Evolutionary conservation across 805 yeast species (phyloP), one percentile per base, ranked within the genome.

Genomic region (Suhomyces pyralidae): DNA sequence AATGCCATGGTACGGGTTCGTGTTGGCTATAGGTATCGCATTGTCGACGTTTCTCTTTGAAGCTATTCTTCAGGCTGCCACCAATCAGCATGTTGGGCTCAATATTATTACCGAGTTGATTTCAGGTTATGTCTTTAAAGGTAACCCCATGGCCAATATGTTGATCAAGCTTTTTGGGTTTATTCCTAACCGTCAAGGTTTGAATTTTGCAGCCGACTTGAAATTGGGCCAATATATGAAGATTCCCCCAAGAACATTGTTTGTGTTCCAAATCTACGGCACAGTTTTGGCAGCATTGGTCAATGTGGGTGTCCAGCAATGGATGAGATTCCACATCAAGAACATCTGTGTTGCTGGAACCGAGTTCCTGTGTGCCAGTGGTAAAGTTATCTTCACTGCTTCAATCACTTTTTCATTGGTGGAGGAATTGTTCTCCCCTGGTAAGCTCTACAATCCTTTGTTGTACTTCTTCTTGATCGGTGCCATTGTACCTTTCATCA

Each of bases 321-420:
- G 65, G 64, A 61, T 62, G 57, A 49, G 60, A 14, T 55, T 54
- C 48, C 49, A 63, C 49, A 58, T 61, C 42, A 57, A 60, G 49
- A 51, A 59, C 32, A 49, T 61, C 26, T 61, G 65, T 52, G 50
- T 53, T 3, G 30, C 60, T 2, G 54, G 55, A 7, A 52, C 55
- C 14, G 62, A 61, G 2, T 61, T 60, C 49, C 55, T 56, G n/a
- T 61, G 65, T 48, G 61, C 63, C 1, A 47, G 56, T 30, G 63
- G 62, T 3, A 55, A 57, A 44, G 60, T 59, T 14, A 60, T 60
- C 40, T 61, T 52, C 42, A 58, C 58, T 20, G 62, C 65, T 14
- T 54, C 59, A 10, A 55, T 61, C 28, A 60, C 59, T 1, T 61
- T 80, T 62, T 87, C 92, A 40, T 46, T 68, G 34, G 49, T 66